These are phyloP conservation scores for Pseudonitzschia multiseries DNA, from an alignment of 108 stramenopile species.

Conservation along the genomic window DNA sequence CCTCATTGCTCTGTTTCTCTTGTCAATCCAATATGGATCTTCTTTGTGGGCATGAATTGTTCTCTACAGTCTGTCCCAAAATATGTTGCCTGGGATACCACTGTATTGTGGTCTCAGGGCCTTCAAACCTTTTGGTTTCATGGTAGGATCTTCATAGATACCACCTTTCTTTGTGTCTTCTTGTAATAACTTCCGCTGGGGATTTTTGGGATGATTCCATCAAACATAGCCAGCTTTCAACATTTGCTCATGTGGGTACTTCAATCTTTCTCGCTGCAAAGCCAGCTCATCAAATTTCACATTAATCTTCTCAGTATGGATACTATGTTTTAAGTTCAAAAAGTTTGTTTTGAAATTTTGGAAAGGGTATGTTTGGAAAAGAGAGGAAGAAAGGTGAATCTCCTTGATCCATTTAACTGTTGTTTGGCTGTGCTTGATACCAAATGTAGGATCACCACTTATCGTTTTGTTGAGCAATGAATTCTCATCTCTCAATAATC, in stretches of 20 bases:
- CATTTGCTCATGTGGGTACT: neutral
- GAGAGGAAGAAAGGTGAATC: neutral
- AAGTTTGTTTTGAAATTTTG: slow-evolving; percentile 2
- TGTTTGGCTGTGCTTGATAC: neutral
- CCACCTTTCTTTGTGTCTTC: slow-evolving; percentile 3
- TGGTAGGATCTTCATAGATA: neutral
- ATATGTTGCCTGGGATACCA: neutral
- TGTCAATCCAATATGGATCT: neutral
- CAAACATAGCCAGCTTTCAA: neutral
- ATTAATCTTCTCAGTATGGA: neutral
- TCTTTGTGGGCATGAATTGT: neutral
- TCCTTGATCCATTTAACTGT: neutral
- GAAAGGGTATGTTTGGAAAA: neutral
- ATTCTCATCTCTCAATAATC: neutral
- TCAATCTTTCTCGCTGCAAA: neutral
- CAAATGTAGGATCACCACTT: neutral
- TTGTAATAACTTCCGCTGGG: neutral
- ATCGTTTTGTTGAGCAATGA: neutral
- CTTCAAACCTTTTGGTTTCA: slow-evolving; percentile 5
- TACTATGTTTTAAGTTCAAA: neutral
- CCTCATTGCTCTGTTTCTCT: slow-evolving; percentile 3
- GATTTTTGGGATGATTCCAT: neutral
- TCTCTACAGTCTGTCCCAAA: neutral
- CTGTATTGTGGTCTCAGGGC: neutral
- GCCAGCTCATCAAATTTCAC: neutral